Conservation (phyloP, 2,329 filamentous ascomycete genomes). For the Aspergillus fischeri region DNA sequence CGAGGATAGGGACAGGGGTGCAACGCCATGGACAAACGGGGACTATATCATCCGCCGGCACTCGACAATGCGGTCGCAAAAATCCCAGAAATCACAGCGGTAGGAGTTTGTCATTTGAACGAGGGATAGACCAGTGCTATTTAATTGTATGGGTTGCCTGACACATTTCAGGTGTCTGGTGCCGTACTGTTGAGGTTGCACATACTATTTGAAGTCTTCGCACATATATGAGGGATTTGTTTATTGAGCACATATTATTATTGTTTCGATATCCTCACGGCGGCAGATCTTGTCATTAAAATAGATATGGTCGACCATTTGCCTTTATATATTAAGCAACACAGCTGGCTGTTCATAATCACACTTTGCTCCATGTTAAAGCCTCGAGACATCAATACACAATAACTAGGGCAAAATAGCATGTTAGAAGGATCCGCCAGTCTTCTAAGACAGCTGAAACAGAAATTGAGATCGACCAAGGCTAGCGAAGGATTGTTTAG, state of each 20-base stretch:
- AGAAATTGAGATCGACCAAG: background rate
- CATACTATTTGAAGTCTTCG: background rate
- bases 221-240: background rate
- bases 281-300: background rate
- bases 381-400: background rate
- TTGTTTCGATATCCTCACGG: background rate
- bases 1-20: constrained; percentile 22
- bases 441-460: background rate
- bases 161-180: background rate
- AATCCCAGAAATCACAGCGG: constrained; percentile 18
- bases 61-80: constrained; percentile 24
- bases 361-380: background rate
- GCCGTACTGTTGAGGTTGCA: background rate
- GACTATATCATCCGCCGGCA: constrained; percentile 25
- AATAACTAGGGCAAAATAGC: background rate
- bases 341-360: background rate
- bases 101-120: constrained; percentile 3
- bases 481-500: background rate
- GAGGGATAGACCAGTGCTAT: background rate
- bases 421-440: background rate
- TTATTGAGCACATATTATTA: background rate
- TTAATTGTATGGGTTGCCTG: background rate
- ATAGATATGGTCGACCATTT: background rate
- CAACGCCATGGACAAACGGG: constrained; percentile 11
- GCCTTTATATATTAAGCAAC: background rate